Evolutionary conservation across 2,329 filamentous ascomycete genomes (phyloP).

Genomic region (Trichoderma aggressivum): DNA sequence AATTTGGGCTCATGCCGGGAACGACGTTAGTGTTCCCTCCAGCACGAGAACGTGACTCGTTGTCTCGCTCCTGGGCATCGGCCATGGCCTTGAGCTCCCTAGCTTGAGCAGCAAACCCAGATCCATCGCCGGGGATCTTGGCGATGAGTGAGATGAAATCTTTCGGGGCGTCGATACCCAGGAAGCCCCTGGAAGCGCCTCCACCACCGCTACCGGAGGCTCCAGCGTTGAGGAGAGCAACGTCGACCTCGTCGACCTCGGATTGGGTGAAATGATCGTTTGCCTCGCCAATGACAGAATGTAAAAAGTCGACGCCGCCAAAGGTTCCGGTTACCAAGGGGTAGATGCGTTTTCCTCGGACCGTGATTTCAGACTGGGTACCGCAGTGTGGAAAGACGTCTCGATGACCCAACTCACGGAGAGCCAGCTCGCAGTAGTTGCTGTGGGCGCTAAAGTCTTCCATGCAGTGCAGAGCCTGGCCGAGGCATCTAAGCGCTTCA

Average conservation of each 20-base stretch:
- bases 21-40: conserved; percentile 56
- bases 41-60: conserved; percentile 37
- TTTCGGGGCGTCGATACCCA: conserved; percentile 39
- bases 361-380: conserved; percentile 59
- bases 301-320: conserved; percentile 79
- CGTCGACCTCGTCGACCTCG: conserved; percentile 76
- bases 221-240: conserved; percentile 68
- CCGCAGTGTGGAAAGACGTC: conserved; percentile 78
- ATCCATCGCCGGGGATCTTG: conserved; percentile 69
- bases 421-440: conserved; percentile 76
- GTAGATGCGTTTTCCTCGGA: conserved; percentile 62
- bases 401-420: conserved; percentile 74
- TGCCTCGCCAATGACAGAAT: conserved; percentile 73
- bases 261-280: conserved; percentile 83
- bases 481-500: conserved; percentile 72
- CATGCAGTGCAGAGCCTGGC: conserved; percentile 72
- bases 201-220: conserved; percentile 36
- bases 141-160: conserved; percentile 71
- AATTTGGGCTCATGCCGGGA: conserved; percentile 69
- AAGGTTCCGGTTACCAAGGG: conserved; percentile 72
- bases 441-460: conserved; percentile 80
- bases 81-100: conserved; percentile 58
- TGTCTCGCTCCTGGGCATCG: conserved; percentile 61
- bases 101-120: conserved; percentile 64
- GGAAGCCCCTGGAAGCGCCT: conserved; percentile 40